A percentile compares a stretch with the other conserved stretches of the same genome.
phyloP scores from a whole-genome alignment of 148 eudicot genomes.

The Oxyria digyna region DNA sequence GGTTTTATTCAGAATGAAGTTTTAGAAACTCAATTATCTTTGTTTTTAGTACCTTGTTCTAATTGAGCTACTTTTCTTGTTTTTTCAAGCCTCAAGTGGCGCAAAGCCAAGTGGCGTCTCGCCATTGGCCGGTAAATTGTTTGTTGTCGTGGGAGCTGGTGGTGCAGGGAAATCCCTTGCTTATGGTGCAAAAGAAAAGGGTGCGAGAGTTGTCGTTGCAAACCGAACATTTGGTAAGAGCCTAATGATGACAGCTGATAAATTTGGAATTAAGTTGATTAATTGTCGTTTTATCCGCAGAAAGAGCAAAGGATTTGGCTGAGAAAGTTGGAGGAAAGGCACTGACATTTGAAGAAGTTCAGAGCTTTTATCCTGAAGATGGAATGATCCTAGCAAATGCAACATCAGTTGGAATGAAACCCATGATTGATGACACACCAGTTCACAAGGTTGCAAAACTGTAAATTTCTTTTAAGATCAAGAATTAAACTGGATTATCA shows the following conservation, averaged over 20 bases:
- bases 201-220: slow-evolving; percentile 23
- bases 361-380: slow-evolving; percentile 47
- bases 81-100: slow-evolving; percentile 19
- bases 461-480: not conserved
- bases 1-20: not conserved
- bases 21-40: not conserved
- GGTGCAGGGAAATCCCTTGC: slow-evolving; percentile 26
- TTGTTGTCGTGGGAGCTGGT: slow-evolving; percentile 22
- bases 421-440: slow-evolving; percentile 47
- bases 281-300: slow-evolving; percentile 5
- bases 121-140: slow-evolving; percentile 23
- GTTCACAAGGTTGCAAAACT: slow-evolving; percentile 34
- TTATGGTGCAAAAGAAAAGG: slow-evolving; percentile 23
- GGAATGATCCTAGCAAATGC: slow-evolving; percentile 70
- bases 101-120: slow-evolving; percentile 19
- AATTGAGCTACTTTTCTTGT: not conserved
- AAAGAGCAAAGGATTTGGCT: slow-evolving; percentile 55
- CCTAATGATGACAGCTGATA: not conserved
- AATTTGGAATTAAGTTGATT: not conserved
- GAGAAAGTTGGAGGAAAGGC: slow-evolving; percentile 55
- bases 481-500: not conserved
- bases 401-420: slow-evolving; percentile 70
- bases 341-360: slow-evolving; percentile 41
- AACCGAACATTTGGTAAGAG: slow-evolving; percentile 19
- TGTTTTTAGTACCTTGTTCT: not conserved